Percentiles rank a stretch among this genome's conserved stretches.
These are phyloP conservation scores for Loxodes magnus DNA, from an alignment of 73 alveolate species.

Conservation along the genomic window DNA sequence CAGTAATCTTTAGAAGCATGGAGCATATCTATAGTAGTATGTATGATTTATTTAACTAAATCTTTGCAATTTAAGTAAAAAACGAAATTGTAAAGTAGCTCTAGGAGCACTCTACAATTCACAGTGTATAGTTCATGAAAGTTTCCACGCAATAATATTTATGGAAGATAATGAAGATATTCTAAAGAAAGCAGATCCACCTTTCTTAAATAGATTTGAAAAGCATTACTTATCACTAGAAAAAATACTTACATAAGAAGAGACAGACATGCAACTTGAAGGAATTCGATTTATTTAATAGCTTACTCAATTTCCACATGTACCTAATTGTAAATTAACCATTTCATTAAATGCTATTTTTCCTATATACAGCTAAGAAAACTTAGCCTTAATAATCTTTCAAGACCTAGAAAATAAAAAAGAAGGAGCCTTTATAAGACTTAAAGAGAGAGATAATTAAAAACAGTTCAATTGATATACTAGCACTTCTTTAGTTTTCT, in stretches of 20 bases:
- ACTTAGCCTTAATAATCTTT: neutral
- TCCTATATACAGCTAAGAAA: neutral
- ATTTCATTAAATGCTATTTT: neutral
- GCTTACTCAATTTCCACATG: neutral
- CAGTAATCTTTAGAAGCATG: conserved; percentile 35
- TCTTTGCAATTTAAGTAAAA: conserved; percentile 14
- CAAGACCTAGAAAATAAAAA: too few species aligned
- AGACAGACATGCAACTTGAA: neutral
- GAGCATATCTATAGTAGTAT: conserved; percentile 24
- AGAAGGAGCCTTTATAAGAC: too few species aligned
- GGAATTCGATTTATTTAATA: neutral
- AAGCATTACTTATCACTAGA: conserved; percentile 19
- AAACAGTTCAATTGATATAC: too few species aligned
- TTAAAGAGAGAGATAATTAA: too few species aligned
- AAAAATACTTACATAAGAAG: neutral
- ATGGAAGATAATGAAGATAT: conserved; percentile 13
- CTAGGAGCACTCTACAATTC: conserved; percentile 30
- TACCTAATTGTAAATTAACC: too few species aligned
- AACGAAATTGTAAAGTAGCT: conserved; percentile 39
- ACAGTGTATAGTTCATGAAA: conserved; percentile 23
- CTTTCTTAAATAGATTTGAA: conserved; percentile 53
- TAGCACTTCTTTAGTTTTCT: too few species aligned
- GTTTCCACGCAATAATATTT: conserved; percentile 19
- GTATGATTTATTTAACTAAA: conserved; percentile 40
- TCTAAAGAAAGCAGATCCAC: conserved; percentile 23